Conservation (phyloP, 192 early-diverging fungal species). For the Powellomyces hirtus region DNA sequence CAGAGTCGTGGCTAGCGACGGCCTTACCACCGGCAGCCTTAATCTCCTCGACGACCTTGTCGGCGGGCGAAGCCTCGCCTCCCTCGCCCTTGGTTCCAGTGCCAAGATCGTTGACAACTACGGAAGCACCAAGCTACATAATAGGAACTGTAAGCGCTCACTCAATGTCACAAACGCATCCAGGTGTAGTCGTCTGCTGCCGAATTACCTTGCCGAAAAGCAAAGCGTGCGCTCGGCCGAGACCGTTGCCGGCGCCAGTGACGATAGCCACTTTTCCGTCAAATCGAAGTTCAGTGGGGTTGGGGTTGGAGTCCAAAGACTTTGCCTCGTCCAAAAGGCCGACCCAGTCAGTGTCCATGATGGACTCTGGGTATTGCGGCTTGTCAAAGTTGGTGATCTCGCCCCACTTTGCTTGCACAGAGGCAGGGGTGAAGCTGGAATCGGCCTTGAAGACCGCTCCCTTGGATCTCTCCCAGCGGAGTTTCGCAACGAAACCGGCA, state of each 20-base stretch:
- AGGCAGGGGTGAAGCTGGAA: constrained; percentile 76
- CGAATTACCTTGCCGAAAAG: constrained; percentile 79
- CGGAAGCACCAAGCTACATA: constrained; percentile 69
- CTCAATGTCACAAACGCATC: neutral
- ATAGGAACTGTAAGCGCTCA: neutral
- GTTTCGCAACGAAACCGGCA: constrained; percentile 89
- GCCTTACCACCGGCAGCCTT: constrained; percentile 78
- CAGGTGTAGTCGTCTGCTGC: neutral
- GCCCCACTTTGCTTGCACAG: constrained; percentile 73
- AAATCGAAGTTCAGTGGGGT: constrained; percentile 59
- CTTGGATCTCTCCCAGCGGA: constrained; percentile 85
- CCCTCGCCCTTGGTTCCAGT: constrained; percentile 44
- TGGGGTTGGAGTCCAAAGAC: constrained; percentile 58
- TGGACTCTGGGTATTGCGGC: constrained; percentile 68
- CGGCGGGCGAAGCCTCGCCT: constrained; percentile 41
- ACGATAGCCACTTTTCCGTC: constrained; percentile 81
- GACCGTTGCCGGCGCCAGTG: constrained; percentile 90
- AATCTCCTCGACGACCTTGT: constrained; percentile 86
- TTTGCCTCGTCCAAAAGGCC: constrained; percentile 76
- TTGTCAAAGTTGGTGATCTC: constrained; percentile 66
- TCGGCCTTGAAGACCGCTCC: constrained; percentile 93
- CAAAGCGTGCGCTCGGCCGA: constrained; percentile 85
- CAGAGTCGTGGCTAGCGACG: constrained; percentile 86
- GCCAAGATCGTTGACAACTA: constrained; percentile 94
- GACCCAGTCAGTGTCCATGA: constrained; percentile 82